Percentiles rank a stretch among this genome's conserved stretches.
phyloP scores from a whole-genome alignment of 2,329 filamentous ascomycete genomes.

The Cucurbitaria berberidis region DNA sequence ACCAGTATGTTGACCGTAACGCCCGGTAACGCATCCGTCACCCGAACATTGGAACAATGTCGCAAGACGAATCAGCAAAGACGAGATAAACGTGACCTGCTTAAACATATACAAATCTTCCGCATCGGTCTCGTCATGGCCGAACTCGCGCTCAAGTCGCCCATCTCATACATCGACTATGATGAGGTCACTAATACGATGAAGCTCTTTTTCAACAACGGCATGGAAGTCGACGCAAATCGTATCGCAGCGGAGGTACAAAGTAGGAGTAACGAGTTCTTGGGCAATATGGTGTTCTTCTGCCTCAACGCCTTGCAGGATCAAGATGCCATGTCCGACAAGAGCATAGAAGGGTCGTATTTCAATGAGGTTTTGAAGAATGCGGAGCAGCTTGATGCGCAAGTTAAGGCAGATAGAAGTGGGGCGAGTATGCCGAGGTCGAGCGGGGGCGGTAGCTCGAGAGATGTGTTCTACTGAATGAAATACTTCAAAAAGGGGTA shows the following conservation, averaged over 20 bases:
- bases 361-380: conserved; percentile 27
- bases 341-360: conserved; percentile 25
- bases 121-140: conserved; percentile 34
- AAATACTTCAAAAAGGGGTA: background rate
- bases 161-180: conserved; percentile 24
- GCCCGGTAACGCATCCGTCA: conserved; percentile 19
- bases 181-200: conserved; percentile 11
- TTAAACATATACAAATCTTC: conserved; percentile 34
- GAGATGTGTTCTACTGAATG: background rate
- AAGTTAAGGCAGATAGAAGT: conserved; percentile 16
- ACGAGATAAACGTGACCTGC: conserved; percentile 17
- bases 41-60: conserved; percentile 20
- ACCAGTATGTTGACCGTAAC: conserved; percentile 30
- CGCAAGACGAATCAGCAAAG: conserved; percentile 7
- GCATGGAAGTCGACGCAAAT: conserved; percentile 20
- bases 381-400: conserved; percentile 26
- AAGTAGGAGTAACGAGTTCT: conserved; percentile 18
- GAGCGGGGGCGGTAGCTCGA: background rate
- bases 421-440: conserved; percentile 7
- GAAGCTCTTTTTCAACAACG: conserved; percentile 21
- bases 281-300: conserved; percentile 34
- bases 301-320: conserved; percentile 29
- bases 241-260: conserved; percentile 34
- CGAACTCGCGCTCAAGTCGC: conserved; percentile 28
- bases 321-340: conserved; percentile 20